Conservation (phyloP, 495 filamentous ascomycete genomes). For the Xylona heveae region DNA sequence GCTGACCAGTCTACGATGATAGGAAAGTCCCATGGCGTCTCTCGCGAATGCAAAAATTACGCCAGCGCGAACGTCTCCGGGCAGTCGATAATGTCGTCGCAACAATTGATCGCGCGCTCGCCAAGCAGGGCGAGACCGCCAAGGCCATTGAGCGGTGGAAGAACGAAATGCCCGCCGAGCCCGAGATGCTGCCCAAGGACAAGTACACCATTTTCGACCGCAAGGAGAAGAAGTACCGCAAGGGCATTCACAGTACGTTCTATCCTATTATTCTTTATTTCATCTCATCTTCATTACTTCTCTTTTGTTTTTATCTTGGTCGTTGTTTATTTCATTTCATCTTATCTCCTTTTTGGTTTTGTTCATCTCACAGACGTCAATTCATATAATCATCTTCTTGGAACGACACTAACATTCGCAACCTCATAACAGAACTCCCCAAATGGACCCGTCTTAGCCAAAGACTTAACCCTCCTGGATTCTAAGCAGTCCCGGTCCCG, state of each 20-base stretch:
- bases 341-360: not conserved
- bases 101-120: constrained; percentile 51
- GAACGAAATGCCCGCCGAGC: constrained; percentile 83
- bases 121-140: constrained; percentile 42
- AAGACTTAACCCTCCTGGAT: constrained; percentile 5
- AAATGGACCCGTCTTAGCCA: constrained; percentile 5
- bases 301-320: constrained; percentile 1
- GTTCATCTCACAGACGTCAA: not conserved
- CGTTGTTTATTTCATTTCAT: not conserved
- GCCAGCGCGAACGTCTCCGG: constrained; percentile 69
- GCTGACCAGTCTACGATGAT: too few relatives aligned
- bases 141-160: constrained; percentile 75
- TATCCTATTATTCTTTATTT: too few relatives aligned
- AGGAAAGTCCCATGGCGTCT: constrained; percentile 99
- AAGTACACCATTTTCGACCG: constrained; percentile 97
- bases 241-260: constrained; percentile 84
- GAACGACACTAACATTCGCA: not conserved
- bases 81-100: constrained; percentile 69
- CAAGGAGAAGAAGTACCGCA: constrained; percentile 86
- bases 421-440: constrained; percentile 1
- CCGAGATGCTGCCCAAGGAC: constrained; percentile 87
- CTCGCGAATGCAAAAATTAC: constrained; percentile 70
- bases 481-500: too few relatives aligned
- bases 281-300: too few relatives aligned
- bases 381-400: not conserved